Evolutionary conservation across 176 grass and related monocot genomes (phyloP).

Genomic region (Oryza meyeriana): DNA sequence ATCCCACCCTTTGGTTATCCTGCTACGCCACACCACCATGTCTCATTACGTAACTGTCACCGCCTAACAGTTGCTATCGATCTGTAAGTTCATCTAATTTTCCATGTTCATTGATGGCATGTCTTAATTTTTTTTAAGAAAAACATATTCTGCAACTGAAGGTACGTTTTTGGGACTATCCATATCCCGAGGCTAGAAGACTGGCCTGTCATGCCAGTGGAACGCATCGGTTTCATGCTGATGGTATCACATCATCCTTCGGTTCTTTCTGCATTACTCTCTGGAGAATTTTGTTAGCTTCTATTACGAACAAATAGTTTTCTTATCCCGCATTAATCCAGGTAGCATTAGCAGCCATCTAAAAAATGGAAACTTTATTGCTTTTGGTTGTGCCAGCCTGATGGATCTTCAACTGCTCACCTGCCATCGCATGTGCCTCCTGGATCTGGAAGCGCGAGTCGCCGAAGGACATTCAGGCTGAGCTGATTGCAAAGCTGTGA

Average conservation of each 20-base stretch:
- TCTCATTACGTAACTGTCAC: no score
- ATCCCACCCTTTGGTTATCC: no score
- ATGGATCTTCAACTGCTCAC: conserved; percentile 80
- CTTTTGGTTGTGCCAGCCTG: conserved; percentile 46
- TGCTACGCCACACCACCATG: no score
- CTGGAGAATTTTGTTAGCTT: background rate
- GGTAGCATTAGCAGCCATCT: background rate
- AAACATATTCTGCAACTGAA: conserved; percentile 18
- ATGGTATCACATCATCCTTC: conserved; percentile 42
- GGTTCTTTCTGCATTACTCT: background rate
- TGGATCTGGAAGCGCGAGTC: conserved; percentile 36
- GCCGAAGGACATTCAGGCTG: conserved; percentile 50
- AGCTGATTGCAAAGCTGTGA: conserved; percentile 66
- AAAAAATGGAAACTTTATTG: background rate
- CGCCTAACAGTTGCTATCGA: background rate
- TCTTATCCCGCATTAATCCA: conserved; percentile 10
- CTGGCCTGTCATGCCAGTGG: conserved; percentile 90
- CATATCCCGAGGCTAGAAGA: conserved; percentile 85
- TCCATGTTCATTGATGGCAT: background rate
- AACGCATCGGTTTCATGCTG: conserved; percentile 78
- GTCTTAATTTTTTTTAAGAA: no score
- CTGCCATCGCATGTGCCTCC: conserved; percentile 72
- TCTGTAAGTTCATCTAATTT: background rate
- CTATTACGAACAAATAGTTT: background rate
- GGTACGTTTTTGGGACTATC: conserved; percentile 71